Conservation (phyloP, 2,329 filamentous ascomycete genomes). For the Botrytis elliptica region DNA sequence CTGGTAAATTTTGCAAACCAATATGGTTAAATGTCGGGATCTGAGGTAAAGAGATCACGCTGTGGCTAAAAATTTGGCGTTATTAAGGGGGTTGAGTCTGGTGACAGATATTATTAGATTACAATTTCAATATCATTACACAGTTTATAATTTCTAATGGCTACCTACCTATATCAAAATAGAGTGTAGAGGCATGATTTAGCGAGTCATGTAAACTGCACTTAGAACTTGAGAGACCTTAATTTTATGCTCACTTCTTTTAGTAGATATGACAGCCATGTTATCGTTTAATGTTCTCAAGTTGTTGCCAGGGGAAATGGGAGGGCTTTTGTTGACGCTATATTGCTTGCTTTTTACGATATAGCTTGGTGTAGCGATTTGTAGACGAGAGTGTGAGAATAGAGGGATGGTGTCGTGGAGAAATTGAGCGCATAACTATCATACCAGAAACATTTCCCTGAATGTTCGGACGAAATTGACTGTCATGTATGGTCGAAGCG, state of each 20-base stretch:
- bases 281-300: not conserved
- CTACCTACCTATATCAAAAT: no score
- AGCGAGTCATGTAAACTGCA: not conserved
- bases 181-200: not conserved
- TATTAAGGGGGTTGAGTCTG: not conserved
- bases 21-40: no score
- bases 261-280: not conserved
- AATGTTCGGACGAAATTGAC: accelerated
- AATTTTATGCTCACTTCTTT: not conserved
- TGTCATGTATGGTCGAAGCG: accelerated
- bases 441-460: not conserved
- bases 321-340: not conserved
- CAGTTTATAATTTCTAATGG: no score
- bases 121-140: no score
- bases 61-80: not conserved
- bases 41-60: not conserved
- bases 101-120: not conserved
- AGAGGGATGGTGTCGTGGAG: not conserved
- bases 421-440: not conserved
- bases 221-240: not conserved
- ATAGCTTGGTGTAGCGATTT: not conserved
- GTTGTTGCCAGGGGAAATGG: not conserved
- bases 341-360: not conserved
- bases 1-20: no score
- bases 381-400: not conserved